Evolutionary conservation across 108 stramenopile species (phyloP), one percentile per base, ranked within the genome.

Genomic region (Schizochytrium sp.): DNA sequence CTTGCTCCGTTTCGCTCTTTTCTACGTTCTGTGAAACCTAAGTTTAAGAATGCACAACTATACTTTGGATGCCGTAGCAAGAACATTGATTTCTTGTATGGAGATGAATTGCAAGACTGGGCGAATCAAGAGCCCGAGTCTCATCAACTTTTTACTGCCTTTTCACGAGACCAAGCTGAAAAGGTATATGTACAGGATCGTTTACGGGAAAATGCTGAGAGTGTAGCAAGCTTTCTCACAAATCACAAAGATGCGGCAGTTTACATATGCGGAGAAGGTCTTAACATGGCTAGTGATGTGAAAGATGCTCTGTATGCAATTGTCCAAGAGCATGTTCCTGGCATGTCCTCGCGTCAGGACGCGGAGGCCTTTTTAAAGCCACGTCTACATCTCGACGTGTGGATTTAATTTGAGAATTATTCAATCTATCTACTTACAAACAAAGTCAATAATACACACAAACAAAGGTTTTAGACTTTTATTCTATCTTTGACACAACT

Each of bases 221-320:
- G 19, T 60, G 59, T 17, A 60, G 19, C 59, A 60, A 19, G 17
- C n/a, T 60, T 17, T 60, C 59, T 60, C 59, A n/a, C 17, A 60
- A 60, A 60, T n/a, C 19, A n/a, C n/a, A n/a, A 17, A 60, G 19
- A 17, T 60, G 59, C 59, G 59, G 19, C 17, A 60, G 59, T 60
- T 60, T 60, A 60, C 59, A 60, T 60, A 19, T 60, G 59, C 59
- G 59, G 59, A 19, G 59, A 60, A 60, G 59, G 59, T n/a, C 59
- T 19, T 60, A 17, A 60, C 59, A 60, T 60, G 59, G 59, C 59
- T 19, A n/a, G 59, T 17, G 59, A 60, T n/a, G 59, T 60, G 19
- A 60, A 60, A 60, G 19, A 60, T 19, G 59, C 59, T 19, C 59
- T 60, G 59, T 60, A 60, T n/a, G 17, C 59, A 19, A 60, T 60